Evolutionary conservation across 805 yeast species (phyloP).

Genomic region (Candida pini): DNA sequence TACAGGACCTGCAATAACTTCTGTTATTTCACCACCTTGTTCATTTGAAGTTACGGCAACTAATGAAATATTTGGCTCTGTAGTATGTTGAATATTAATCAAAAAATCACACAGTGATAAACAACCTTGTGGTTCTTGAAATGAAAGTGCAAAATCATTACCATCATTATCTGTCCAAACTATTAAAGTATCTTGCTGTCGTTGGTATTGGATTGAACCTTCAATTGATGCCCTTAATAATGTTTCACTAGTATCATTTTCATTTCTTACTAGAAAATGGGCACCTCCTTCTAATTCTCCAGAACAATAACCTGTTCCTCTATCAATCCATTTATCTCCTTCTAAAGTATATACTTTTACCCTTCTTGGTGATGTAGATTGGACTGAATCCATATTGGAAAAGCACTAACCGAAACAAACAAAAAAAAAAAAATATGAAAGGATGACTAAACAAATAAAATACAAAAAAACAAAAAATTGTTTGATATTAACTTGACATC

Average conservation of each 20-base stretch:
- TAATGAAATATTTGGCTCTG: conserved; percentile 62
- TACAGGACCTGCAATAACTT: conserved; percentile 76
- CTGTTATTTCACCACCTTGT: conserved; percentile 53
- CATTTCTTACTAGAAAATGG: conserved; percentile 67
- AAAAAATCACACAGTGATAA: conserved; percentile 76
- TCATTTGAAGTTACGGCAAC: conserved; percentile 57
- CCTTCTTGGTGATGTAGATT: conserved; percentile 50
- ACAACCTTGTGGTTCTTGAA: conserved; percentile 91
- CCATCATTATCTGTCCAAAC: conserved; percentile 84
- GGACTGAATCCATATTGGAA: conserved; percentile 18
- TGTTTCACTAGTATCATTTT: conserved; percentile 50
- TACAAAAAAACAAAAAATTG: too few species aligned
- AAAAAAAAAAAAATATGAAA: too few species aligned
- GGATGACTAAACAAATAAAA: too few species aligned
- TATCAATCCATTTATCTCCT: conserved; percentile 83
- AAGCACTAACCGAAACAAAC: too few species aligned
- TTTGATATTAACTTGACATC: too few species aligned
- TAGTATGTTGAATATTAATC: conserved; percentile 55
- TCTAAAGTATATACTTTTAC: conserved; percentile 87
- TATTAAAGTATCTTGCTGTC: conserved; percentile 90
- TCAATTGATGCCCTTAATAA: conserved; percentile 62
- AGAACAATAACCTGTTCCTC: conserved; percentile 86
- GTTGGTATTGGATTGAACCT: conserved; percentile 77
- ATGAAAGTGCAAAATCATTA: conserved; percentile 79
- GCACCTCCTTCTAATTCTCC: conserved; percentile 60